Conservation (phyloP, 192 early-diverging fungal genomes). For the Rhizoclosmatium sp. region DNA sequence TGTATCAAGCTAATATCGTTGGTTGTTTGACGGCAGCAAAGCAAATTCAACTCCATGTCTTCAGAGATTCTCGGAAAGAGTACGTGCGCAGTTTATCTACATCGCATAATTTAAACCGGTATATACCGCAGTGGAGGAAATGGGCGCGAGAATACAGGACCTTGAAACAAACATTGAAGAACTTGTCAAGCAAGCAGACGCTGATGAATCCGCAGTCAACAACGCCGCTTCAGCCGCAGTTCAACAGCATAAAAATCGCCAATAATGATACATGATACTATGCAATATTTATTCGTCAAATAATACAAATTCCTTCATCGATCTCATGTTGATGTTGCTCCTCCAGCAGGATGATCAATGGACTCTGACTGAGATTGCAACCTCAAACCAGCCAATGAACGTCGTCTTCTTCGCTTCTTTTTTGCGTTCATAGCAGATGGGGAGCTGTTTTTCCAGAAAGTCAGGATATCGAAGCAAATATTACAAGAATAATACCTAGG, state of each 20-base stretch:
- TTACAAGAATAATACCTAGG: background rate
- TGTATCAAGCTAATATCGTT: background rate
- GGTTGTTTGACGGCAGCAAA: constrained; percentile 29
- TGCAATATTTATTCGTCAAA: background rate
- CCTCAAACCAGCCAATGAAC: constrained; percentile 33
- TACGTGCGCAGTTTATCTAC: constrained; percentile 8
- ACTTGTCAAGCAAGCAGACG: constrained; percentile 29
- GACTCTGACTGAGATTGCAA: constrained; percentile 28
- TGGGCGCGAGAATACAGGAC: constrained; percentile 42
- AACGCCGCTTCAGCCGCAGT: background rate
- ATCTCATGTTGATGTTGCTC: too few species aligned
- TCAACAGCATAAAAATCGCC: background rate
- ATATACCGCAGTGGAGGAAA: constrained; percentile 43
- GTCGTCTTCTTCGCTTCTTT: constrained; percentile 28
- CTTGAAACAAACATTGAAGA: constrained; percentile 43
- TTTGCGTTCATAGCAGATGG: background rate
- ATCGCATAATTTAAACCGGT: background rate
- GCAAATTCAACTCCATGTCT: constrained; percentile 45
- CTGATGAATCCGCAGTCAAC: background rate
- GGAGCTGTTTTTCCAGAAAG: too few species aligned
- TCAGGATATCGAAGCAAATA: background rate
- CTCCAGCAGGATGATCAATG: background rate
- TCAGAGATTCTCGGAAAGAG: constrained; percentile 45
- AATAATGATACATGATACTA: background rate
- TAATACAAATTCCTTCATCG: background rate